Percentiles rank a stretch among this genome's conserved stretches.
These are phyloP conservation scores for Rheum nobile DNA, from an alignment of 148 eudicot genomes.

Conservation along the genomic window DNA sequence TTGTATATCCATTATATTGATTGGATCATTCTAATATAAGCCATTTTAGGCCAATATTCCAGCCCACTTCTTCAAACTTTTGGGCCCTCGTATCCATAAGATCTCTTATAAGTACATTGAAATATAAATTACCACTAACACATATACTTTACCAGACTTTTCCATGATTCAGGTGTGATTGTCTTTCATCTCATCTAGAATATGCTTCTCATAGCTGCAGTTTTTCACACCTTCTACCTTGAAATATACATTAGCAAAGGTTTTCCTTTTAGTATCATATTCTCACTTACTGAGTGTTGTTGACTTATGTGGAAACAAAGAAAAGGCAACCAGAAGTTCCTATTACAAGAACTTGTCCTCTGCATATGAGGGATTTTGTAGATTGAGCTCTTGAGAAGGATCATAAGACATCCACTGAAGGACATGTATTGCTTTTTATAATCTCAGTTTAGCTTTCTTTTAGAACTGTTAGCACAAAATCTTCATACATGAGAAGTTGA, in stretches of 20 bases:
- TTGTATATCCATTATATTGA: too few relatives aligned
- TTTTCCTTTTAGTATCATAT: not conserved
- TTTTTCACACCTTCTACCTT: too few relatives aligned
- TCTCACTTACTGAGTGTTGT: not conserved
- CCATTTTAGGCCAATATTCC: too few relatives aligned
- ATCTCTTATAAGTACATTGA: too few relatives aligned
- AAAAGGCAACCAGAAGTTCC: conserved; percentile 44
- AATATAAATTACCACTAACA: too few relatives aligned
- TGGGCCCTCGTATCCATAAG: too few relatives aligned
- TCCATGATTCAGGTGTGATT: conserved; percentile 62
- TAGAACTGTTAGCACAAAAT: not conserved
- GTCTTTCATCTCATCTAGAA: too few relatives aligned
- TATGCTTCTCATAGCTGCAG: too few relatives aligned
- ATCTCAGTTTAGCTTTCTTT: not conserved
- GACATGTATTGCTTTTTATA: conserved; percentile 60
- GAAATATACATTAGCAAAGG: too few relatives aligned
- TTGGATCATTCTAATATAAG: too few relatives aligned
- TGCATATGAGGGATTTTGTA: conserved; percentile 75
- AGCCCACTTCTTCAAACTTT: too few relatives aligned
- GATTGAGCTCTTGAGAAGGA: conserved; percentile 70
- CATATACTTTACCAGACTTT: conserved; percentile 61
- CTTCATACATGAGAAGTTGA: not conserved
- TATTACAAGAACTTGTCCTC: conserved; percentile 65
- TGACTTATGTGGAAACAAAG: conserved; percentile 31
- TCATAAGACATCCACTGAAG: conserved; percentile 64